Evolutionary conservation across 805 yeast genomes (phyloP), one percentile per base, ranked within the genome.

Genomic region (Barnettozyma siamensis): DNA sequence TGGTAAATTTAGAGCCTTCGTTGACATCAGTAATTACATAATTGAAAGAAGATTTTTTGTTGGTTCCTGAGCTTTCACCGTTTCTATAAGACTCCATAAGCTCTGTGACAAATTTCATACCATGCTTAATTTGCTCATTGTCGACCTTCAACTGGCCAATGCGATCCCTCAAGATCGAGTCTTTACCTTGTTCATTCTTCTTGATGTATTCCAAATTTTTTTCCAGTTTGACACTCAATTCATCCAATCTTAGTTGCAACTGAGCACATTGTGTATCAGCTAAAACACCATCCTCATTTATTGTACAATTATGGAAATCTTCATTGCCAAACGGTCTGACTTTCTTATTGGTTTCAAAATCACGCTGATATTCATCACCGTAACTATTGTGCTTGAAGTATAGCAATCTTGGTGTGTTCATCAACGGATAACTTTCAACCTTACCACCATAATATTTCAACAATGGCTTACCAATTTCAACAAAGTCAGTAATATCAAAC

Each of bases 381-480:
- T 73, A 69, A 38, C 69, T 70, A 2, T 87, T 78, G 47, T 82
- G 78, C 37, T 91, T 70, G 46, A 74, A 64, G 57, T 86, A 89
- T 3, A 81, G 67, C 55, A 88, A 81, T 33, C 76, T 65, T 5
- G 91, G 85, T 0, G 94, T 69, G 58, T 65, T 78, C 50, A 86
- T 52, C 46, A 88, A 61, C 3, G 95, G 91, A 33, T 65, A 54
- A 2, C 82, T 73, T 12, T 62, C 65, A 35, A 87, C 67, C 11
- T 51, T 33, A 44, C 80, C 66, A 4, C 60, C 52, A 37, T 59
- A 58, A 1, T 60, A 57, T 9, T 57, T 54, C 7, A 72, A 45
- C 4, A 70, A 53, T 1, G 75, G 65, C 7, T 65, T 51, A 38
- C 69, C 74, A 1, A 78, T 72, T 51, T 83, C 89, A 33, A 71